Base-by-base conservation (phyloP, 2,329 filamentous ascomycete genomes). In the Pseudogymnoascus sp. region DNA sequence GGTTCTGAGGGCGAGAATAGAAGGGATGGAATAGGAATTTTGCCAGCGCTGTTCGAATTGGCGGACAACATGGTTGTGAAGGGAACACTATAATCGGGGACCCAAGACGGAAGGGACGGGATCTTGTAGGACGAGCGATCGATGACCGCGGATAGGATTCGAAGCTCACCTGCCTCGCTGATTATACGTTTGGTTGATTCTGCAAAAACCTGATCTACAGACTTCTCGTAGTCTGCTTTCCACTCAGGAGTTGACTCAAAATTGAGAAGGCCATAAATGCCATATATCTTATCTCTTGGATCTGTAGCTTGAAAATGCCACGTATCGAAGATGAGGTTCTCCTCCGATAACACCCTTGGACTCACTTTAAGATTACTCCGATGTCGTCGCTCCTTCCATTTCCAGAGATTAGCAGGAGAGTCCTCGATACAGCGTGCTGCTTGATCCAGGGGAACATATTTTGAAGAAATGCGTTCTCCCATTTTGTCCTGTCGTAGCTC, bases 361-460 rank as follows among this genome's bases (percentile, higher is more conserved):
- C 38, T 41, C 16, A 16, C 8, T 19, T 16, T 16, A 19, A 19
- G 19, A 10, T 21, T 19, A 19, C 38, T n/a, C 38, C 16, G 2
- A 3, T 21, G 38, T 8, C 38, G 16, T 11, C 38, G 0, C 38
- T 19, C 38, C 38, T 11, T 41, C 38, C 38, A 41, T 8, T 41
- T 41, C 19, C 38, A 41, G 4, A 41, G 16, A 11, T 41, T 6
- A 19, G 16, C 38, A 6, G 19, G 7, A 1, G n/a, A 19, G 16
- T 12, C 31, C 39, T 60, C 61, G 4, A 62, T 31, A 37, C 61
- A 60, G 10, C 58, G 21, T n/a, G 61, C 31, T 23, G 49, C 33
- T 31, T 60, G 58, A 10, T 49, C 61, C 41, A 78, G 74, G 3
- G 38, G 38, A 19, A 41, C 38, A 41, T 41, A 41, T 41, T 41